A percentile compares a stretch with the other conserved stretches of the same genome.
Evolutionary conservation across 2,329 filamentous ascomycete genomes (phyloP).

Genomic region (Rutstroemia sp.): DNA sequence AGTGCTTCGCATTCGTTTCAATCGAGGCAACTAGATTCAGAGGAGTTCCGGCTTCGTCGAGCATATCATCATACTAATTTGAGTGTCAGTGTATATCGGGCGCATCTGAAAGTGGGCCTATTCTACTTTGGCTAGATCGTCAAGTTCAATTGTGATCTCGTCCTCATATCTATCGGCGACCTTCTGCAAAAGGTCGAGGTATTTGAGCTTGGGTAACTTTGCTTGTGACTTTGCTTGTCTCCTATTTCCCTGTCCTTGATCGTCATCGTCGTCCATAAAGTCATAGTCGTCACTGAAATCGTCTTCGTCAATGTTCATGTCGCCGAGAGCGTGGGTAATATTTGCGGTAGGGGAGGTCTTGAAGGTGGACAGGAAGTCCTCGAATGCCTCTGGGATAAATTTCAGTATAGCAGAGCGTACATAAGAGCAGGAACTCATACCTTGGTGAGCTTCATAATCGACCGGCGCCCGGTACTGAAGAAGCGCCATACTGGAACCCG

Average conservation of each 20-base stretch:
- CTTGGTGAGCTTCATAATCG: slow-evolving; percentile 81
- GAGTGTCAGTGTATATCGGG: slow-evolving; percentile 8
- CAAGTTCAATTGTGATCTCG: slow-evolving; percentile 79
- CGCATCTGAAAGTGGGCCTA: slow-evolving; percentile 32
- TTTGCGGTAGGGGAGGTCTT: slow-evolving; percentile 68
- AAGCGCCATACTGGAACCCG: slow-evolving; percentile 62
- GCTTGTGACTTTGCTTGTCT: slow-evolving; percentile 41
- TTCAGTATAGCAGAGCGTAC: neutral
- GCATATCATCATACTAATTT: slow-evolving; percentile 60
- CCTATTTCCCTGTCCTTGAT: slow-evolving; percentile 37
- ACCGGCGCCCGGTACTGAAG: slow-evolving; percentile 71
- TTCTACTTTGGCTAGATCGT: slow-evolving; percentile 68
- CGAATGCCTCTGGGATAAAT: slow-evolving; percentile 58
- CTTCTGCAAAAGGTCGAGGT: slow-evolving; percentile 79
- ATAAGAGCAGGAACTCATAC: slow-evolving; percentile 44
- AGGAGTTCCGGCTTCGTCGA: slow-evolving; percentile 47
- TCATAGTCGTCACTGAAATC: slow-evolving; percentile 86
- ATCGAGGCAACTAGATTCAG: slow-evolving; percentile 75
- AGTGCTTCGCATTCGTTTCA: slow-evolving; percentile 87
- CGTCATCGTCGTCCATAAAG: slow-evolving; percentile 78
- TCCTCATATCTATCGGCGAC: slow-evolving; percentile 72
- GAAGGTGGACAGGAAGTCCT: slow-evolving; percentile 82
- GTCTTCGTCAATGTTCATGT: slow-evolving; percentile 81
- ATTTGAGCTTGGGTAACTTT: slow-evolving; percentile 67
- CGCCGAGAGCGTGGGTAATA: slow-evolving; percentile 74